Evolutionary conservation across 2,329 filamentous ascomycete species (phyloP).

Genomic region (Talaromyces albobiverticillius): DNA sequence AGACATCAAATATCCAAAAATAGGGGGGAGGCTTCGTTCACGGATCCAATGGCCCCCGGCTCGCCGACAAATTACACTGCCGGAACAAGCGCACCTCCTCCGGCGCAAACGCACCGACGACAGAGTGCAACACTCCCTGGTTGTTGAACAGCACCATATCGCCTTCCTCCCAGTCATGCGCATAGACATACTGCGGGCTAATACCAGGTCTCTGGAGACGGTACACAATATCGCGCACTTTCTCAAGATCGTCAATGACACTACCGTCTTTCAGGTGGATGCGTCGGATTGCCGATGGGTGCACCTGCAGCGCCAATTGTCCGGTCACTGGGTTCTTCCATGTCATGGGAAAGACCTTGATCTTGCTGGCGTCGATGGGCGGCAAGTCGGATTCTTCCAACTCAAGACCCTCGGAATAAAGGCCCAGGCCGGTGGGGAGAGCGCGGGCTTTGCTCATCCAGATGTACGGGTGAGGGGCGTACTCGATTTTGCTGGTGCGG

Average conservation of each 20-base stretch:
- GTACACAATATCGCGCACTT: constrained; percentile 69
- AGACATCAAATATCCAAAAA: too few species aligned
- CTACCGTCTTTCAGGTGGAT: constrained; percentile 65
- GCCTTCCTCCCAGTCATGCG: constrained; percentile 74
- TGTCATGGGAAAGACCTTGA: constrained; percentile 71
- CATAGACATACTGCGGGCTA: constrained; percentile 64
- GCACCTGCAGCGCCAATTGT: constrained; percentile 67
- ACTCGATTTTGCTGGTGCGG: constrained; percentile 66
- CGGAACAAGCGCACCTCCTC: constrained; percentile 73
- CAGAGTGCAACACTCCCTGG: constrained; percentile 69
- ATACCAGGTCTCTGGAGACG: constrained; percentile 70
- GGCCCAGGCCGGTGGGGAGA: constrained; percentile 66
- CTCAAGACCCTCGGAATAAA: constrained; percentile 65
- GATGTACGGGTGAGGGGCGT: constrained; percentile 75
- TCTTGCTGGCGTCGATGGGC: constrained; percentile 61
- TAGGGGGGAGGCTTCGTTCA: too few species aligned
- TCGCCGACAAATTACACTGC: constrained; percentile 71
- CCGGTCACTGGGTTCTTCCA: constrained; percentile 74
- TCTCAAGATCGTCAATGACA: constrained; percentile 64
- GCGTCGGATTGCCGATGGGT: constrained; percentile 68
- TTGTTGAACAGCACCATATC: constrained; percentile 79
- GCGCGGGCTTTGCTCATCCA: constrained; percentile 73
- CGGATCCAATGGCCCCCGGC: constrained; percentile 8
- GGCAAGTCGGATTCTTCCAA: constrained; percentile 60
- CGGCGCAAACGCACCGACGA: constrained; percentile 70